Evolutionary conservation across 2,329 filamentous ascomycete genomes (phyloP), one percentile per base, ranked within the genome.

Genomic region (Aspergillus alliaceus): DNA sequence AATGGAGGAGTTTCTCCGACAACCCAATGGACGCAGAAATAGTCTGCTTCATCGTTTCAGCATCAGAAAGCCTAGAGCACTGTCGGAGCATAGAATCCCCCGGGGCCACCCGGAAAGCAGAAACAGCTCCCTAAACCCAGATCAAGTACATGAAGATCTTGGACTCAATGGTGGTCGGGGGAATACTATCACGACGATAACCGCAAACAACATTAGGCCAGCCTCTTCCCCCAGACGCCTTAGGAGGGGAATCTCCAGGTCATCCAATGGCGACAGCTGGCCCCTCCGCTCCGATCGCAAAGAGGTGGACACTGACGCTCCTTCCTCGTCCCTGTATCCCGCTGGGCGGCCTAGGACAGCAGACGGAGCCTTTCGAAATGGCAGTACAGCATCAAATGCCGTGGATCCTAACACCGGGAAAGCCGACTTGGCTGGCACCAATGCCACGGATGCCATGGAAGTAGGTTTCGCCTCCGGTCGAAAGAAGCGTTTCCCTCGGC

Each of bases 401-500:
- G 6, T 6, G 6, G 44, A 18, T 29, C 18, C 39, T 20, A 25
- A 24, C 27, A 27, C 53, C n/a, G 40, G 53, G 39, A 46, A 57
- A 32, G 52, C 50, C 24, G 18, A 57, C 25, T 4, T 29, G 6
- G n/a, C 31, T n/a, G 37, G 27, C 27, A 53, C 25, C 14, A 20
- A 32, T 31, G 27, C 49, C 9, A 29, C 46, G 4, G 42, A 52
- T 3, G 69, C 64, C 20, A 61, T 64, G n/a, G 66, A 74, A 32
- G 64, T 75, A 18, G 68, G 70, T n/a, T 68, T 73, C 32, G 67
- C 70, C 40, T 65, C 67, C 5, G 67, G 67, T 20, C 77, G 76
- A 57, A 80, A 79, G 68, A 80, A 77, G 62, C 75, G 75, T 56
- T 79, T 80, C 52, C 73, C 73, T 8, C 66, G 74, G 56, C 66